Base-by-base conservation (phyloP, 1,284 basidiomycete species). In the Ustanciosporium gigantosporum region DNA sequence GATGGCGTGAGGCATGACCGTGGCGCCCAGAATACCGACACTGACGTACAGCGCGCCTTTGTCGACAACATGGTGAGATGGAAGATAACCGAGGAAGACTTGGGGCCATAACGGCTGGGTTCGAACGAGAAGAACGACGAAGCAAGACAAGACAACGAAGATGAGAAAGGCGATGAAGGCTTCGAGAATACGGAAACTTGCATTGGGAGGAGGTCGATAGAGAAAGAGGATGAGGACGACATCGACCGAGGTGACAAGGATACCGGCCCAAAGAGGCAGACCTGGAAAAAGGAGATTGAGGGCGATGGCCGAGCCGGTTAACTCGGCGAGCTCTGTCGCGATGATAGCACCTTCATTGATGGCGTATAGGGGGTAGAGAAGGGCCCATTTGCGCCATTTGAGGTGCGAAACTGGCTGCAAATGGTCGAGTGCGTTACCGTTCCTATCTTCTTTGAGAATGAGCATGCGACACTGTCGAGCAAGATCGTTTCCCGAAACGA, bases 51-150 rank as follows among this genome's bases (percentile, higher is more conserved):
- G 80, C 7, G 86, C 82, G 15, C 78, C 76, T 7, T 34, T 82
- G 72, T 47, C 22, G 51, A 90, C 83, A 21, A 89, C 79, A 16
- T 70, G 85, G 1, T 87, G 87, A 0, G 72, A 75, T 0, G 93
- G 93, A 11, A 96, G 69, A 70, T 85, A 93, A 9, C 93, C 93
- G n/a, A 84, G 72, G 77, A 97, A 94, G 1, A 88, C 88, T 27
- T 82, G 79, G 15, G 81, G 82, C 92, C 91, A 95, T 27, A 86
- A 72, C 0, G 93, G 86, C 35, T 84, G 67, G 19, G 91, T 84
- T 73, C 84, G 85, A 23, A 87, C 83, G 38, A 94, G 85, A 51
- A 96, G 84, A 35, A 91, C 81, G 35, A 85, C 82, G 82, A 95
- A 91, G 74, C 88, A 90, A 15, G 88, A 81, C 21, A 77, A 36